Evolutionary conservation across 495 filamentous ascomycete genomes (phyloP), one percentile per base, ranked within the genome.

Genomic region (Schizothecium vesticola): DNA sequence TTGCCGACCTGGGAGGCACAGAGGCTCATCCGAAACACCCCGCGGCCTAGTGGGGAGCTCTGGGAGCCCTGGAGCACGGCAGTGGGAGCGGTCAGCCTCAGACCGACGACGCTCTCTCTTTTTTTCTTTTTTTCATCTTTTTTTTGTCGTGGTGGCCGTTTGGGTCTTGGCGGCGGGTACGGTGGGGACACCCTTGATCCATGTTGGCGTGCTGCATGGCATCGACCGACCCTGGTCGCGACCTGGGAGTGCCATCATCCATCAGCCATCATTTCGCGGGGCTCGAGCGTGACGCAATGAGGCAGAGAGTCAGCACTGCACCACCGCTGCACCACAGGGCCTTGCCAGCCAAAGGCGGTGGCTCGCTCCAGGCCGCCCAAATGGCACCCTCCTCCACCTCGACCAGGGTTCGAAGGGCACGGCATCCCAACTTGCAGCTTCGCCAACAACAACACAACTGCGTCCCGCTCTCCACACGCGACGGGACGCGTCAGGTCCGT

Each of bases 381-480:
- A 21, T 65, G 63, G 13, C 23, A 31, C 25, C 25, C 26, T 19
- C 64, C 64, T 66, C 64, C 63, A 65, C 63, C 43, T 25, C 56
- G 56, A 63, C 31, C 21, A 55, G 24, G 19, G 31, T 24, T 7
- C 19, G 22, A 31, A 61, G 59, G 56, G 56, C 57, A 60, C 65
- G 56, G 65, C 57, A 60, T 33, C 56, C 57, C 31, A 22, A 59
- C 26, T 33, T 33, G 65, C 65, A 64, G 62, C 62, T 55, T 51
- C 43, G 43, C 43, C 43, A 51, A 51, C 65, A 66, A 66, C 65
- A 66, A 66, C 65, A 66, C 59, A 66, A 66, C 13, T 58, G 33
- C 24, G 25, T 58, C 21, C 23, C 65, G 57, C 21, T 7, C 57
- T 66, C 65, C 65, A 66, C 65, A 36, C 65, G 65, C 65, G 65